Base-by-base conservation (phyloP, 1,139 yeast genomes). In the Lipomyces yarrowii region DNA sequence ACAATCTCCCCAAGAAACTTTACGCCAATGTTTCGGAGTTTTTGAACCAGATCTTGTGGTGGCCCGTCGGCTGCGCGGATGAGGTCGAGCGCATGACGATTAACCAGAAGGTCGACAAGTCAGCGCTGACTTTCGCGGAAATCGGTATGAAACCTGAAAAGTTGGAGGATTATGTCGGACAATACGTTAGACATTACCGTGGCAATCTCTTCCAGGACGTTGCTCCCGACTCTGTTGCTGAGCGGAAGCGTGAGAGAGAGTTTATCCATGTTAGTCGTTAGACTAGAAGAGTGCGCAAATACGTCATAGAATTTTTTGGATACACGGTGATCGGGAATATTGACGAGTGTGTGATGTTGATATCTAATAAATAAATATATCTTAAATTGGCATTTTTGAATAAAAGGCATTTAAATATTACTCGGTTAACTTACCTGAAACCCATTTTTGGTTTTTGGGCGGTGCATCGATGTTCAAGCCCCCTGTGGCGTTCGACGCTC, bases 51-150 rank as follows among this genome's bases (percentile, higher is more conserved):
- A 76, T 80, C 68, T 79, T 85, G 64, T 89, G 90, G 83, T 89
- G 93, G 90, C 85, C 83, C 74, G 83, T 86, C 74, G 81, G 87
- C 68, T 88, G 87, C 74, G 85, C 91, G 46, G 97, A 91, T 78
- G 89, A 88, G 77, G 83, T 89, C 68, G 90, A 87, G 78, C 87
- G 96, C 79, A 88, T 87, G 79, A 83, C 86, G 74, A 83, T 89
- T 71, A 82, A 89, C 79, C 96, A 91, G 79, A 75, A 76, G 32
- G 82, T 88, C 71, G 89, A 87, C 73, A 83, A 85, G 57, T 77
- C 78, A 53, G 92, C 92, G 53, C 81, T 82, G 74, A 86, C 90
- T 21, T 91, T 88, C 78, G 81, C 80, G 52, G 96, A 90, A 75
- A 84, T 91, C 74, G 96, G 91, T 61, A 86, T 91, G 74, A 85